Base-by-base conservation (phyloP, 495 filamentous ascomycete genomes). In the Podospora didyma region DNA sequence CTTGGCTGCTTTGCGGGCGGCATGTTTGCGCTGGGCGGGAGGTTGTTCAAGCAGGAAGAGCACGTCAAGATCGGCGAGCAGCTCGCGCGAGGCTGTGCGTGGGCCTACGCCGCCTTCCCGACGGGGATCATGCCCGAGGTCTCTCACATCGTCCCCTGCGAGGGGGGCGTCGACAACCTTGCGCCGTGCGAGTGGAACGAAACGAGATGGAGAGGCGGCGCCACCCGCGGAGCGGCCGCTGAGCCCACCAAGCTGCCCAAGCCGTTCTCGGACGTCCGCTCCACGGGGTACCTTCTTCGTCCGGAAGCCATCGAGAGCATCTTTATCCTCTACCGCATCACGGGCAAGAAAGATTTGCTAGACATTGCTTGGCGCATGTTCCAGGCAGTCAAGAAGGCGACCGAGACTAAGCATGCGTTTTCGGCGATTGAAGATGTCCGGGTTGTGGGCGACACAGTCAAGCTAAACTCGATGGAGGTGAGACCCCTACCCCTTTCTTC, bases 71-170 rank as follows among this genome's bases (percentile, higher is more conserved):
- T 90, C 21, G 94, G 87, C 3, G 75, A 79, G 46, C 88, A 89
- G 62, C 78, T 97, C n/a, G 88, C 90, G 0, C 86, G 94, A 51
- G 94, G 92, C 14, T 97, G 93, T 60, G 86, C 92, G n/a, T 97
- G 90, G 92, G 84, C 89, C 2, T 97, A 96, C 65, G 79, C 85
- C 34, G 77, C 82, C 6, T 92, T 91, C 34, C 77, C 82, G 4
- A 86, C 86, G 0, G 92, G 92, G 4, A 86, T 98, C 63, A 96
- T 96, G 90, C 91, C 94, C 0, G 94, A 97, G 70, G 69, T 71
- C 4, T 89, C 89, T 62, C 58, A 69, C 7, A 64, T 86, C 11
- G 58, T 86, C 17, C 24, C 59, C 10, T 78, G 75, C 60, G 61
- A 90, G 59, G 79, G 83, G 46, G 39, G n/a, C 39, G 12, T 4